phyloP scores from a whole-genome alignment of 495 filamentous ascomycete genomes.

The Glonium stellatum region DNA sequence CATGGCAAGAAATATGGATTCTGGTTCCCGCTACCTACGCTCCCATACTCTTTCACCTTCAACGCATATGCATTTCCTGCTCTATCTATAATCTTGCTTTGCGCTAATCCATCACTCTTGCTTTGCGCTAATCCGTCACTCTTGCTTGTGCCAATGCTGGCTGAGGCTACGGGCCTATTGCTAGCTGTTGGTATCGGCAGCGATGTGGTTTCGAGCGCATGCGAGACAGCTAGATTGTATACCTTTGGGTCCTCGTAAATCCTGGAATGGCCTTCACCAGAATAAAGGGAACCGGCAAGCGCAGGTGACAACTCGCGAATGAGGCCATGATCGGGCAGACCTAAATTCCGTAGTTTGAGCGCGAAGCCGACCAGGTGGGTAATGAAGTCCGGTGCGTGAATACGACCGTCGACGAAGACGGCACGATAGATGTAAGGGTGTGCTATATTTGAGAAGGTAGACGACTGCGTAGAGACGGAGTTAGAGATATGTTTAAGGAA shows the following conservation, averaged over 20 bases:
- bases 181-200: constrained; percentile 12
- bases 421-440: constrained; percentile 92
- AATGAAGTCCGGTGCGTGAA: constrained; percentile 90
- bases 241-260: constrained; percentile 88
- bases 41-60: constrained; percentile 27
- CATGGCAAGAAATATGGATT: constrained; percentile 90
- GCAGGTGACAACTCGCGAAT: constrained; percentile 84
- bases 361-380: constrained; percentile 89
- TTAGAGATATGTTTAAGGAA: constrained; percentile 16
- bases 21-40: constrained; percentile 34
- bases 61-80: constrained; percentile 24
- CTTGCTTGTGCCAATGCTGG: not conserved
- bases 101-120: constrained; percentile 15
- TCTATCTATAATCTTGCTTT: constrained; percentile 34
- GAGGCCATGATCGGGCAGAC: constrained; percentile 84
- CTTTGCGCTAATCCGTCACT: constrained; percentile 8
- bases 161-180: constrained; percentile 12
- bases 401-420: constrained; percentile 87
- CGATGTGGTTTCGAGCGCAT: constrained; percentile 74
- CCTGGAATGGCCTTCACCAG: constrained; percentile 86
- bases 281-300: constrained; percentile 84
- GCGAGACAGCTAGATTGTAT: constrained; percentile 78
- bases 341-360: constrained; percentile 86
- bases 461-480: constrained; percentile 50
- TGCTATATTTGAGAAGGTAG: constrained; percentile 69